Base-by-base conservation (phyloP, 2,329 filamentous ascomycete genomes). In the Colletotrichum navitas region DNA sequence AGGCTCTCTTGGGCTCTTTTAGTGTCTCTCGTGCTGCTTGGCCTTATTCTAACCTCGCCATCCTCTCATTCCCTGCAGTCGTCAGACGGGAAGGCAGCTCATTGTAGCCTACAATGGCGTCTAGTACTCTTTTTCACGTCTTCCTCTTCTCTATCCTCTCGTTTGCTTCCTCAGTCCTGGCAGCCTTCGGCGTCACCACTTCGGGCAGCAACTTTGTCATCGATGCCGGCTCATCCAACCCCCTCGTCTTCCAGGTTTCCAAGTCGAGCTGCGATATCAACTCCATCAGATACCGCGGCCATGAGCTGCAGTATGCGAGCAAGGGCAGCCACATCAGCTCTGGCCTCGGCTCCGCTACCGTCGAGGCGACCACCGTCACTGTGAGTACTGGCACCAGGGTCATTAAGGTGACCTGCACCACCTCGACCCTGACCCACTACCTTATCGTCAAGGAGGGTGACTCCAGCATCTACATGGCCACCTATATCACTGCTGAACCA, bases 351-450 rank as follows among this genome's bases (percentile, higher is more conserved):
- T 83, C 84, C 3, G 87, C 87, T 10, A 87, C 84, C 11, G 88
- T 92, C 10, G 85, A 83, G 62, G 86, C 81, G 72, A 83, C 79
- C 63, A 79, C 80, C n/a, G 75, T 83, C 66, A 74, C 73, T 60
- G 78, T 56, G 78, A 52, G 75, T 66, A 45, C 29, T 29, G 29
- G 69, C 29, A 76, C 76, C 73, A 81, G 80, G 61, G 90, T 89
- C 76, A 85, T 90, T 75, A 91, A 90, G 78, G 85, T 92, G 47
- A 90, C 88, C 18, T 91, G 89, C 76, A 84, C 83, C 11, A 88
- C 89, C 0, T 83, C 81, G 55, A 90, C 85, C n/a, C 80, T 91
- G 69, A 92, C 87, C 0, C 90, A 92, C 47, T 92, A 92, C 80
- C 85, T 89, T 74, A 86, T 92, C 6, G 86, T 89, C 16, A 85